Percentiles rank a stretch among this genome's conserved stretches.
Evolutionary conservation across 176 grass and related monocot species (phyloP).

Genomic region (Cenchrus purpureus): DNA sequence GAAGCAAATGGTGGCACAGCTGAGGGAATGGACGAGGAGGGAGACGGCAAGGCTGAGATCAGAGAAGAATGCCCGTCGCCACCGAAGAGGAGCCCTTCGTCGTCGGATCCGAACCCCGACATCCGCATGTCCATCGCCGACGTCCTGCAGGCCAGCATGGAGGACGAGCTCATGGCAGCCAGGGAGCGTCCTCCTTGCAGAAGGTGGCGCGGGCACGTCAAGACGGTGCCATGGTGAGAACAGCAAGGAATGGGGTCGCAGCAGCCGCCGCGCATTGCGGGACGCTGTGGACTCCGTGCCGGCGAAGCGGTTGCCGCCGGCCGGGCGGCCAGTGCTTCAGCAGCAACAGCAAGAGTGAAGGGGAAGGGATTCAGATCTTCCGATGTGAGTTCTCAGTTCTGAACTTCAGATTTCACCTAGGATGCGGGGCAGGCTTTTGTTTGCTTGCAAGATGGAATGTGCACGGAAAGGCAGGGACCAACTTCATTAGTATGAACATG

Average conservation of each 20-base stretch:
- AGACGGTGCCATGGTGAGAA: slow-evolving; percentile 42
- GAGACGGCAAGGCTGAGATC: slow-evolving; percentile 59
- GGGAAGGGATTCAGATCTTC: slow-evolving; percentile 52
- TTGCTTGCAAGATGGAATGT: slow-evolving; percentile 35
- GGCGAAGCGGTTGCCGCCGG: slow-evolving; percentile 65
- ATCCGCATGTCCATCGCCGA: slow-evolving; percentile 68
- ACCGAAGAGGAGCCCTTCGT: slow-evolving; percentile 15
- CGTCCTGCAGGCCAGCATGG: slow-evolving; percentile 70
- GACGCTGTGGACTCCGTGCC: slow-evolving; percentile 17
- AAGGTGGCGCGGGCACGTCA: slow-evolving; percentile 47
- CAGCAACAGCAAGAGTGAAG: slow-evolving; percentile 52
- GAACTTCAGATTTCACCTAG: slow-evolving; percentile 34
- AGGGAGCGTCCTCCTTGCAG: slow-evolving; percentile 57
- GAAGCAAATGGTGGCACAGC: background rate
- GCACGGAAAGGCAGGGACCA: slow-evolving; percentile 23
- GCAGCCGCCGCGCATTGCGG: slow-evolving; percentile 35
- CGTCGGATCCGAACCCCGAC: slow-evolving; percentile 13
- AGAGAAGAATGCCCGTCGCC: slow-evolving; percentile 41
- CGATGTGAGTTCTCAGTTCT: slow-evolving; percentile 46
- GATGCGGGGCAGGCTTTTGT: slow-evolving; percentile 38
- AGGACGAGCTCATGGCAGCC: slow-evolving; percentile 68
- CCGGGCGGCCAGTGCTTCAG: slow-evolving; percentile 61
- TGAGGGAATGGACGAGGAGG: slow-evolving; percentile 30
- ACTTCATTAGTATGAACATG: background rate
- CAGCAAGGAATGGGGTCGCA: slow-evolving; percentile 42